These are phyloP conservation scores for Massarina eburnea DNA, from an alignment of 2,329 filamentous ascomycete genomes.

Conservation along the genomic window DNA sequence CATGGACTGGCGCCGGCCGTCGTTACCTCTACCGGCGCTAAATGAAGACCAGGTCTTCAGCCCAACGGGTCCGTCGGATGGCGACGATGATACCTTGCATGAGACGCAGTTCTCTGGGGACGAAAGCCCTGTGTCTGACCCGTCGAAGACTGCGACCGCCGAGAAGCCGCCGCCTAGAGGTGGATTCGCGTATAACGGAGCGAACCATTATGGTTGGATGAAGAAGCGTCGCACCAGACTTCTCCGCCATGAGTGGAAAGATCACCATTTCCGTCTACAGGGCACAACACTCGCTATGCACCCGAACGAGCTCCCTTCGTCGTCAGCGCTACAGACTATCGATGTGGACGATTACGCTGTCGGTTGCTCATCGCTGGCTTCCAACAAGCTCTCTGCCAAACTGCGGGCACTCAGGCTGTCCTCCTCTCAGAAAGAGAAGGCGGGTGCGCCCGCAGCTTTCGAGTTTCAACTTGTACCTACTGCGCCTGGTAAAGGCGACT, in stretches of 20 bases:
- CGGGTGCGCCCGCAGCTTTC: slow-evolving; percentile 66
- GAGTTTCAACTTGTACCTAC: slow-evolving; percentile 83
- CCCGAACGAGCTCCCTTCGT: slow-evolving; percentile 51
- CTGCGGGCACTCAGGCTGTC: slow-evolving; percentile 74
- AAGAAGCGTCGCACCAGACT: slow-evolving; percentile 90
- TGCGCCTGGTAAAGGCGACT: slow-evolving; percentile 49
- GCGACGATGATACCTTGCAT: slow-evolving; percentile 38
- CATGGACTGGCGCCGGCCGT: slow-evolving; percentile 61
- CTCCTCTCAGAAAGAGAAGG: slow-evolving; percentile 54
- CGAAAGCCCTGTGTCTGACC: slow-evolving; percentile 36
- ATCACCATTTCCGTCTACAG: slow-evolving; percentile 84
- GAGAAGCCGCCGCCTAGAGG: slow-evolving; percentile 39
- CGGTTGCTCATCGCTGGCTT: slow-evolving; percentile 75
- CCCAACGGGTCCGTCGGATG: slow-evolving; percentile 28
- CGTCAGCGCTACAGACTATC: slow-evolving; percentile 75
- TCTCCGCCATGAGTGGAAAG: slow-evolving; percentile 90
- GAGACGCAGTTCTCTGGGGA: slow-evolving; percentile 37
- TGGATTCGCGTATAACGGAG: slow-evolving; percentile 47
- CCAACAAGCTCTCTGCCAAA: slow-evolving; percentile 81
- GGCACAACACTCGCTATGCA: slow-evolving; percentile 67
- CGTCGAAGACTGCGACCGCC: slow-evolving; percentile 33
- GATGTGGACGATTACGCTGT: slow-evolving; percentile 89
- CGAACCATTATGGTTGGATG: slow-evolving; percentile 83
- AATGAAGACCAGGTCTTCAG: slow-evolving; percentile 62
- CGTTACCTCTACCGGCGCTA: slow-evolving; percentile 69